phyloP scores from a whole-genome alignment of 805 yeast genomes.

The Candida ascalaphidarum region DNA sequence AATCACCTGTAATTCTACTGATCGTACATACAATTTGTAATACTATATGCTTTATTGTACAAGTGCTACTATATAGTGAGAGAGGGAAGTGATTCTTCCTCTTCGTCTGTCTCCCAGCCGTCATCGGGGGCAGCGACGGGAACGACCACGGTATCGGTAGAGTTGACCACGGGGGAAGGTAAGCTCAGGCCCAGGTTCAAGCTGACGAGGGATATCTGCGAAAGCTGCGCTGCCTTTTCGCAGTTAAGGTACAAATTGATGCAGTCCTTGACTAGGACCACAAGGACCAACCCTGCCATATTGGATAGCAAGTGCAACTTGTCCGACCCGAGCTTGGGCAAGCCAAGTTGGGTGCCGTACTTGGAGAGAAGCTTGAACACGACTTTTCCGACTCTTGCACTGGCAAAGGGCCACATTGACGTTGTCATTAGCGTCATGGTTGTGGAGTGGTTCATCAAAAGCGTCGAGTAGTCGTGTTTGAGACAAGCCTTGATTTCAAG shows the following conservation, averaged over 20 bases:
- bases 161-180: too few species aligned
- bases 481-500: slow-evolving; percentile 24
- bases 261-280: slow-evolving; percentile 26
- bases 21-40: neutral
- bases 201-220: slow-evolving; percentile 15
- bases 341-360: too few species aligned
- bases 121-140: too few species aligned
- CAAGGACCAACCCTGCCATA: slow-evolving; percentile 20
- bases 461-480: slow-evolving; percentile 22
- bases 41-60: too few species aligned
- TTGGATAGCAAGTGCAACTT: slow-evolving; percentile 20
- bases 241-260: slow-evolving; percentile 19
- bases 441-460: slow-evolving; percentile 13
- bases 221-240: slow-evolving; percentile 21
- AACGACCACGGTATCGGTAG: too few species aligned
- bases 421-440: slow-evolving; percentile 23
- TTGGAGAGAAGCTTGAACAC: neutral
- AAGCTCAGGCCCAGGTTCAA: too few species aligned
- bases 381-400: slow-evolving; percentile 22
- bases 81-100: too few species aligned
- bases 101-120: too few species aligned
- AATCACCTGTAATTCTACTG: slow-evolving; percentile 1
- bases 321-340: slow-evolving; percentile 7
- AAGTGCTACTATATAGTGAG: too few species aligned
- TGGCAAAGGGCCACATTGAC: slow-evolving; percentile 30